These are phyloP conservation scores for Pythium rishiriense DNA, from an alignment of 352 stramenopile genomes.

Conservation along the genomic window DNA sequence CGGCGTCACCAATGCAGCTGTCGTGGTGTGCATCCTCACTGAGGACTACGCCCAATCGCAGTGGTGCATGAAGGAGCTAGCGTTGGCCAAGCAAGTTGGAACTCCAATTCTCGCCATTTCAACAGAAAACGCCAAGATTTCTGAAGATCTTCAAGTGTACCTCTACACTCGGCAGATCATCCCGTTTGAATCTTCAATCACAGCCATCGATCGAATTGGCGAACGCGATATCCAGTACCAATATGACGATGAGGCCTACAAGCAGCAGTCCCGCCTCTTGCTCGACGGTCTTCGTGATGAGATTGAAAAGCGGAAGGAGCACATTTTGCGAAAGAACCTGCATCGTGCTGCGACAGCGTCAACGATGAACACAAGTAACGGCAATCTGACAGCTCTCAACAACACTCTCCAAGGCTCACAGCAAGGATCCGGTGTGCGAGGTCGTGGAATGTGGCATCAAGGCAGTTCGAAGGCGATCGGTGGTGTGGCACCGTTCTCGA, in stretches of 20 bases:
- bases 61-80: constrained; percentile 68
- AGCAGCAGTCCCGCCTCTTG: constrained; percentile 65
- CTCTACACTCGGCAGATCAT: constrained; percentile 83
- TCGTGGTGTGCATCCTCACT: constrained; percentile 60
- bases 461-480: constrained; percentile 19
- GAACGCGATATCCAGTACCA: constrained; percentile 49
- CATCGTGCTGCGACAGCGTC: constrained; percentile 22
- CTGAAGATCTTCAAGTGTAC: constrained; percentile 85
- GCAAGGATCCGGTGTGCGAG: not conserved
- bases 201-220: constrained; percentile 41
- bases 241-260: constrained; percentile 74
- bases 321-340: constrained; percentile 62
- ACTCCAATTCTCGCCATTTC: constrained; percentile 81
- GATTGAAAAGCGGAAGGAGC: constrained; percentile 81
- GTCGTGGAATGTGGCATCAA: constrained; percentile 21
- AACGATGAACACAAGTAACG: constrained; percentile 20
- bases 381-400: constrained; percentile 7
- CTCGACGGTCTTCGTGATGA: constrained; percentile 79
- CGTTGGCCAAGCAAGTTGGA: constrained; percentile 69
- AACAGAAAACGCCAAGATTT: constrained; percentile 66
- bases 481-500: constrained; percentile 11
- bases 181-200: constrained; percentile 73
- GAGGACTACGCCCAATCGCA: constrained; percentile 61
- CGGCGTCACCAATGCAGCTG: constrained; percentile 55
- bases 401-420: not conserved